Base-by-base conservation (phyloP, 164 flowering plant species). In the Tetracentron sinense region DNA sequence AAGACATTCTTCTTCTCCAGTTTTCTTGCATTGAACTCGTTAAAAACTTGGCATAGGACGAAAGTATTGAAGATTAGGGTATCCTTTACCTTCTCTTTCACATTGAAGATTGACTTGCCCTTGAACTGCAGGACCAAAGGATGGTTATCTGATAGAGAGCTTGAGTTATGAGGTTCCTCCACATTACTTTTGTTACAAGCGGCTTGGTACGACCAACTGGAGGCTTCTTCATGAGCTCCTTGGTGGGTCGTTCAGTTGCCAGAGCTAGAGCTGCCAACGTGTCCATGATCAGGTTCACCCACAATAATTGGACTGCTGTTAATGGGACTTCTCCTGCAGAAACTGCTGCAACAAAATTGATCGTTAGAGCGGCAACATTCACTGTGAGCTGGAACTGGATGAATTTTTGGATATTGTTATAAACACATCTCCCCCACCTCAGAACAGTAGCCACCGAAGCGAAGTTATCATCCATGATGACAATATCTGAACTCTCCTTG, bases 321-420 rank as follows among this genome's bases (percentile, higher is more conserved):
- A 78, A 56, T 0, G 80, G 77, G 44, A 74, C 78, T 28, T 74
- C 48, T 20, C 82, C 77, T 0, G 82, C 48, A 21, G 79, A 75
- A 31, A 72, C 69, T 0, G 81, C 78, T 10, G 78, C 79, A 19
- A 71, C 68, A 15, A 78, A 67, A 68, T 77, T 79, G 60, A 79
- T 72, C 11, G 30, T 70, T 8, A 77, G 74, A 19, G 80, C 80
- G 10, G 79, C 80, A 27, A 74, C 72, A 62, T 75, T 79, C 2
- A 75, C 79, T 1, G 85, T 82, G 50, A 82, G 81, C 48, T 74
- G 81, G 62, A 79, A 82, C 58, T 82, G 83, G 46, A 79, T 70
- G 73, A 78, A 79, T 60, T 77, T 79, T 52, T 82, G 83, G 28
- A 81, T 73, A 73, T 76, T 81, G 71, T 55, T 74, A 59, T 72